Conservation (phyloP, 1,284 basidiomycete species). For the Ceratobasidium sp. region DNA sequence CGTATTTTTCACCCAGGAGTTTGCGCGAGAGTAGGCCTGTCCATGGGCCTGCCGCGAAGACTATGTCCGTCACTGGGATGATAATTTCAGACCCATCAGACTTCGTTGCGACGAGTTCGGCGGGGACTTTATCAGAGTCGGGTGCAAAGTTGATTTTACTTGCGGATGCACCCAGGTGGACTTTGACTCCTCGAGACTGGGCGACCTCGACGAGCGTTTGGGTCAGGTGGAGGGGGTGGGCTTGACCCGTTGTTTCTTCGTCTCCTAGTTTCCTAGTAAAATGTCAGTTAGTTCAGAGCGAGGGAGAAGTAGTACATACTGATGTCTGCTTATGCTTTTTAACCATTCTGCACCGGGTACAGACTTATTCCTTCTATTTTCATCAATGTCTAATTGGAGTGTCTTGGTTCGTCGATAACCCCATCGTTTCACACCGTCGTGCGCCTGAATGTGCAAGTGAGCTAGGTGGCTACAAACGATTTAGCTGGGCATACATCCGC, state of each 20-base stretch:
- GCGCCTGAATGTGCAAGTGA: constrained; percentile 51
- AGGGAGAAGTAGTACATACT: not conserved
- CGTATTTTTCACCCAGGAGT: constrained; percentile 55
- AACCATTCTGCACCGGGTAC: constrained; percentile 44
- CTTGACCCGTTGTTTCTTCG: constrained; percentile 69
- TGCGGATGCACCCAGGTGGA: constrained; percentile 50
- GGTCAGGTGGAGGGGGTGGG: constrained; percentile 81
- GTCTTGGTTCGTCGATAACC: constrained; percentile 76
- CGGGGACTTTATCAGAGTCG: constrained; percentile 47
- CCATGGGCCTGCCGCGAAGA: constrained; percentile 88
- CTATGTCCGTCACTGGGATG: constrained; percentile 55
- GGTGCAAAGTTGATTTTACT: constrained; percentile 45
- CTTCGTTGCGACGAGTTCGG: constrained; percentile 45
- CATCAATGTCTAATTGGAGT: constrained; percentile 48
- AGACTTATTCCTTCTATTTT: constrained; percentile 32
- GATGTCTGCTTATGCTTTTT: constrained; percentile 33
- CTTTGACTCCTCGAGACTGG: constrained; percentile 56
- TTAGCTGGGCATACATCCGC: constrained; percentile 54
- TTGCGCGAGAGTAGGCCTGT: constrained; percentile 63
- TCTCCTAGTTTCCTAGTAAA: constrained; percentile 50
- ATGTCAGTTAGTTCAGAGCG: not conserved
- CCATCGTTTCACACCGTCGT: constrained; percentile 76
- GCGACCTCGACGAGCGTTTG: constrained; percentile 75
- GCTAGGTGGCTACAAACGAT: not conserved
- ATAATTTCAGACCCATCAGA: constrained; percentile 48